Percentiles rank a stretch among this genome's conserved stretches.
Conservation (phyloP, 331 rosid genomes). For the Arachis monticola region DNA sequence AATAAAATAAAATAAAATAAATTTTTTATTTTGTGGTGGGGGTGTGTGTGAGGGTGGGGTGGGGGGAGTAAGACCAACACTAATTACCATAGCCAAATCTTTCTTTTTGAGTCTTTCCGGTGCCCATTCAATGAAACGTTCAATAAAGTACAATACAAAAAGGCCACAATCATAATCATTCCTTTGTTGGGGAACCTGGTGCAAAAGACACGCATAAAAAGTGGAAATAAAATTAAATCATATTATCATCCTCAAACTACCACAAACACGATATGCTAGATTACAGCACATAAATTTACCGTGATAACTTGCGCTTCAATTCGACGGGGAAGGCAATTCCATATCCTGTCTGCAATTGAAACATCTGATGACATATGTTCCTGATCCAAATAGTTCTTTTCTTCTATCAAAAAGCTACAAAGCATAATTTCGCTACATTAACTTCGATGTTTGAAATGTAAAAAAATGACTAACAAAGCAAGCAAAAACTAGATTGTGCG, state of each 20-base stretch:
- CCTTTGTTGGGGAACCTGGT: conserved; percentile 97
- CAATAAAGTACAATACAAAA: conserved; percentile 84
- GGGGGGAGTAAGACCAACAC: not conserved
- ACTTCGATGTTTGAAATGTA: conserved; percentile 22
- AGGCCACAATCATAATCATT: conserved; percentile 96
- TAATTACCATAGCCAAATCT: conserved; percentile 75
- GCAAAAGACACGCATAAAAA: conserved; percentile 24
- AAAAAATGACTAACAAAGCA: conserved; percentile 29
- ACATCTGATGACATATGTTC: conserved; percentile 57
- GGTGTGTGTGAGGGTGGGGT: too few species aligned
- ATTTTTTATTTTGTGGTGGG: too few species aligned
- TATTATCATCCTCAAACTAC: conserved; percentile 23
- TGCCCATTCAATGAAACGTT: conserved; percentile 86
- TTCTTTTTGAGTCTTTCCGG: conserved; percentile 75
- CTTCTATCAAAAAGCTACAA: conserved; percentile 77
- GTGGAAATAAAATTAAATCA: conserved; percentile 14
- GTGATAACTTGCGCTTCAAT: conserved; percentile 56
- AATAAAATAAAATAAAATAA: too few species aligned
- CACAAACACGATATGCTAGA: conserved; percentile 9
- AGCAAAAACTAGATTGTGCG: not conserved
- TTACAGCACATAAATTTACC: conserved; percentile 50
- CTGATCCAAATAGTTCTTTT: conserved; percentile 65
- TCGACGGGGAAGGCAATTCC: conserved; percentile 77
- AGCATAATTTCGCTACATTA: conserved; percentile 41
- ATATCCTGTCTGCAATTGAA: conserved; percentile 65